Percentiles rank a stretch among this genome's conserved stretches.
These are phyloP conservation scores for Rhodotorula sp. DNA, from an alignment of 1,284 basidiomycete genomes.

Conservation along the genomic window DNA sequence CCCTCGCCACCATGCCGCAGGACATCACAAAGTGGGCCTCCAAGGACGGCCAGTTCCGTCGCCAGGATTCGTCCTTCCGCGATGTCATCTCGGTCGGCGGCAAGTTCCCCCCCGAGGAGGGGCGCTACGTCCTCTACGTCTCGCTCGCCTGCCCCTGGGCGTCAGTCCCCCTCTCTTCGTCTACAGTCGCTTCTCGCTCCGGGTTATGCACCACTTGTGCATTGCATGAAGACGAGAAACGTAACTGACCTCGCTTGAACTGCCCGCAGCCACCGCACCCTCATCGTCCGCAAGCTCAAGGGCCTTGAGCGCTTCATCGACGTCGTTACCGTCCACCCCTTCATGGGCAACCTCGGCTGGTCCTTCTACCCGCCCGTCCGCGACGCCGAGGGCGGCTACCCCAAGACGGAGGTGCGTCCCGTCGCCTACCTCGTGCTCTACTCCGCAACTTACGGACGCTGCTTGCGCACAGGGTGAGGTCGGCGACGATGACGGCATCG, in stretches of 20 bases:
- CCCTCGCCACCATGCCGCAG: slow-evolving; percentile 14
- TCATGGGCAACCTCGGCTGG: slow-evolving; percentile 62
- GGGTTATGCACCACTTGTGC: too few relatives aligned
- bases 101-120: slow-evolving; percentile 77
- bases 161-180: slow-evolving; percentile 6
- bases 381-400: slow-evolving; percentile 35
- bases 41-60: slow-evolving; percentile 79
- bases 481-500: slow-evolving; percentile 63
- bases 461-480: slow-evolving; percentile 14
- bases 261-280: slow-evolving; percentile 67
- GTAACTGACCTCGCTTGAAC: slow-evolving; percentile 35
- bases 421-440: neutral
- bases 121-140: slow-evolving; percentile 87
- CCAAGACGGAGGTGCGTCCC: slow-evolving; percentile 11
- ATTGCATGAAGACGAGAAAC: too few relatives aligned
- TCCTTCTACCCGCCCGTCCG: slow-evolving; percentile 40
- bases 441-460: too few relatives aligned
- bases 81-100: slow-evolving; percentile 61
- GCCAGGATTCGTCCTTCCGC: slow-evolving; percentile 52
- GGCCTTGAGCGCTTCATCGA: slow-evolving; percentile 81
- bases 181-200: too few relatives aligned
- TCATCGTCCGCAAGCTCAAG: slow-evolving; percentile 88
- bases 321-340: slow-evolving; percentile 80
- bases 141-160: slow-evolving; percentile 65
- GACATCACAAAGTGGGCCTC: slow-evolving; percentile 65